Evolutionary conservation across 192 early-diverging fungal species (phyloP), one percentile per base, ranked within the genome.

Genomic region (Entomortierella lignicola): DNA sequence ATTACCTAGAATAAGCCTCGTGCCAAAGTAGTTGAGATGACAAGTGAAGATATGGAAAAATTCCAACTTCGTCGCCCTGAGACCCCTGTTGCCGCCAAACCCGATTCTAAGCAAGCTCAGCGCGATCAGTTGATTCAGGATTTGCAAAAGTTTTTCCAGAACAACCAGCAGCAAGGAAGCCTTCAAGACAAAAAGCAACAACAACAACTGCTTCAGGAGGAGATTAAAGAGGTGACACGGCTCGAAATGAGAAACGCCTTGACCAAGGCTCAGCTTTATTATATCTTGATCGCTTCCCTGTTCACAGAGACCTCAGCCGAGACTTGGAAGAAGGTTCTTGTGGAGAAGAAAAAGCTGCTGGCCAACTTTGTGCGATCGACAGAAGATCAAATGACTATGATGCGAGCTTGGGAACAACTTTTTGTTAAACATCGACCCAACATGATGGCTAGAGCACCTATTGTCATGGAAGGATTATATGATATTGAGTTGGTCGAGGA

Each of bases 161-260:
- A 52, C 23, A 48, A 48, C 27, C 62, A 69, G 48, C 56, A 52
- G 27, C 50, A 53, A 50, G 37, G 29, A 23, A 54, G 37, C 7
- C 18, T 32, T 5, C 37, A 67, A 52, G 34, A 72, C 27, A 55
- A 74, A 51, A 48, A 66, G 44, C 63, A 75, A 53, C 55, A 79
- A 62, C 64, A 74, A 37, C 66, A 82, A 77, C 66, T 81, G 20
- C 61, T 87, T 41, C 80, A 86, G 8, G 88, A 87, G 4, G 87
- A 91, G 71, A 84, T 92, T 50, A 94, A 95, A 67, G 92, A 96
- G 66, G 88, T 94, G 39, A 96, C 93, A 5, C 90, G 92, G 17
- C 60, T 94, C 10, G 94, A 96, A 82, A 94, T 95, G 85, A 90
- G 92, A 44, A 89, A 96, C 77, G 91, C 90, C 65, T 80, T 96